These are phyloP conservation scores for Penicillium paradoxum DNA, from an alignment of 495 filamentous ascomycete genomes.

Conservation along the genomic window DNA sequence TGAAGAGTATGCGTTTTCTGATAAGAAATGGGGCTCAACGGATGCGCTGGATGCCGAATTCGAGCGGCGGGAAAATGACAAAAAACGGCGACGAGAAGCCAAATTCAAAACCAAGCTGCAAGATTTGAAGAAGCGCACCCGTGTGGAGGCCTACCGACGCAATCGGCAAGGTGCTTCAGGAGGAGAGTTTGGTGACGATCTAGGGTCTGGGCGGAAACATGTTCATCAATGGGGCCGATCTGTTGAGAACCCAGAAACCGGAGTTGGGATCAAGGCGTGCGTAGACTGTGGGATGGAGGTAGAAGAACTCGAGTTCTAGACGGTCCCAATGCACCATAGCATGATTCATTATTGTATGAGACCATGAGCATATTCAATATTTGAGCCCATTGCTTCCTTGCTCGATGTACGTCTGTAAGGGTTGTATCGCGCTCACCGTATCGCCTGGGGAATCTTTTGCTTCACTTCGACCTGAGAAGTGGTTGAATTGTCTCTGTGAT, in stretches of 20 bases:
- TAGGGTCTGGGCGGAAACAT: slow-evolving; percentile 65
- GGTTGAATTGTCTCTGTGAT: too few species aligned
- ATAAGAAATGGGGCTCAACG: slow-evolving; percentile 78
- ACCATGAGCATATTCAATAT: slow-evolving; percentile 1
- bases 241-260: slow-evolving; percentile 72
- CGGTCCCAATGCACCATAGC: slow-evolving; percentile 2
- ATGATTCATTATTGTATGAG: slow-evolving; percentile 3
- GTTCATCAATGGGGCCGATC: slow-evolving; percentile 87
- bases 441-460: too few species aligned
- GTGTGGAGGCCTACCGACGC: slow-evolving; percentile 82
- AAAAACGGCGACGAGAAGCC: slow-evolving; percentile 81
- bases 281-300: slow-evolving; percentile 93
- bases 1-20: slow-evolving; percentile 80
- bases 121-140: slow-evolving; percentile 88
- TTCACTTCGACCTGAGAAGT: too few species aligned
- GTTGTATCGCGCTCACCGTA: background rate
- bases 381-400: background rate
- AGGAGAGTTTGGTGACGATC: slow-evolving; percentile 69
- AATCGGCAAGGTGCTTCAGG: slow-evolving; percentile 50
- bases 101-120: slow-evolving; percentile 86
- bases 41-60: slow-evolving; percentile 89
- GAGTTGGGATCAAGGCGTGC: slow-evolving; percentile 77
- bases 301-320: slow-evolving; percentile 84
- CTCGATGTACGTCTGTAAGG: background rate
- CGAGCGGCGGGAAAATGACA: slow-evolving; percentile 69